Evolutionary conservation across 768 basidiomycete species (phyloP), one percentile per base, ranked within the genome.

Genomic region (Kwoniella mangroviensis): DNA sequence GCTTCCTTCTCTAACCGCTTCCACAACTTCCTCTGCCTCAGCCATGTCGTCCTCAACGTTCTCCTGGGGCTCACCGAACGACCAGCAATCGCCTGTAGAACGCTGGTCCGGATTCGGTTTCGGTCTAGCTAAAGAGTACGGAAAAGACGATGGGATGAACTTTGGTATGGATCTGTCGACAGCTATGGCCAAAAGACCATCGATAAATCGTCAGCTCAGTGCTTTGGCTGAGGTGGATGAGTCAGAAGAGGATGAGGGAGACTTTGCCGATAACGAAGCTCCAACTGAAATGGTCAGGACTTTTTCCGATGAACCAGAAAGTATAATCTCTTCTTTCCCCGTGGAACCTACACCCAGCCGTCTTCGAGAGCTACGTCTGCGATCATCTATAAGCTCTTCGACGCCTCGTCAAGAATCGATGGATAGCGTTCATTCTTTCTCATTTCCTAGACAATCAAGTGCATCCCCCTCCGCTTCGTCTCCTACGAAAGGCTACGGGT

Each of bases 171-270:
- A 62, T 55, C 11, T 63, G n/a, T 17, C 51, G 7, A 65, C 61
- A 41, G 58, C 55, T 22, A 65, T 70, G 67, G 64, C 63, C 1
- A 76, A 76, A 54, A 64, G 75, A 40, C 73, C 71, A 4, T 73
- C 73, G 41, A 54, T 77, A 21, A 72, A 74, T 22, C 67, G 72
- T 10, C 65, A 63, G 17, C 67, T 78, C 34, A 70, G 73, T 41
- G 75, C 75, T 22, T 45, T 80, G 51, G 74, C 79, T 7, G 79
- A 78, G 49, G 77, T 73, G n/a, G 79, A 80, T 26, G 79, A 80
- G 45, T 69, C 66, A 17, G 79, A 76, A 49, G 79, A 78, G n/a
- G 79, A 74, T 4, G 69, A 68, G 41, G 49, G 17, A 17, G 45
- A 59, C 28, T 43, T 64, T 53, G 52, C n/a, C 22, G 53, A 68